Evolutionary conservation across 169 alveolate species (phyloP), one percentile per base, ranked within the genome.

Genomic region (Pseudocohnilembus persalinus): DNA sequence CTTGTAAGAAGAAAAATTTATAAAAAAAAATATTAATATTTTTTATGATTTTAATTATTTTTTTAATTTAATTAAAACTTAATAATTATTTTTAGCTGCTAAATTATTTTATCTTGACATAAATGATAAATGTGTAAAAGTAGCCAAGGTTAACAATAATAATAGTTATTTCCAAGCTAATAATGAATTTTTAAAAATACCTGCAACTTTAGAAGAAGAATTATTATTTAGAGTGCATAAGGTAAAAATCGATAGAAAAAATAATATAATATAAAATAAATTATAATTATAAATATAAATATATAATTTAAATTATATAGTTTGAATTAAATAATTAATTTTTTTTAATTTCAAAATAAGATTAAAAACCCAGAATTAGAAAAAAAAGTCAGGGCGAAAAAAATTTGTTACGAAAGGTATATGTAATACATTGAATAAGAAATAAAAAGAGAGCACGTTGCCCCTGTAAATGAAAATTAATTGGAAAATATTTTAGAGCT

Each of bases 391-490:
- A 73, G 88, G 49, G 93, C 94, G 25, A 90, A 93, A 65, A 90
- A 77, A 74, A 84, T 84, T 26, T 90, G 92, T 33, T 93, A 90
- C 76, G 83, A 86, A 16, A 83, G 97, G 76, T 94, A 94, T 83
- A 74, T 78, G 31, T 86, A 88, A 16, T 94, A 94, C 79, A 88
- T 93, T 30, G 91, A 91, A 64, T 89, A 93, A 35, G 96, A 94
- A 86, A 94, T 94, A 25, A 81, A 93, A 26, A 90, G 91, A 29
- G 97, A 93, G 65, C 94, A 88, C 26, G 93, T 94, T 31, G 95
- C 97, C 0, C 96, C 95, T 0, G 90, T 94, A 33, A 87, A 95
- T 73, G 85, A 92, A 76, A 90, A 94, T 75, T 94, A 96, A 96
- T 92, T 93, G 6, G 72, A 89, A 63, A 94, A 91, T 31, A 94